Evolutionary conservation across 2,329 filamentous ascomycete genomes (phyloP).

Genomic region (Metarhizium anisopliae): DNA sequence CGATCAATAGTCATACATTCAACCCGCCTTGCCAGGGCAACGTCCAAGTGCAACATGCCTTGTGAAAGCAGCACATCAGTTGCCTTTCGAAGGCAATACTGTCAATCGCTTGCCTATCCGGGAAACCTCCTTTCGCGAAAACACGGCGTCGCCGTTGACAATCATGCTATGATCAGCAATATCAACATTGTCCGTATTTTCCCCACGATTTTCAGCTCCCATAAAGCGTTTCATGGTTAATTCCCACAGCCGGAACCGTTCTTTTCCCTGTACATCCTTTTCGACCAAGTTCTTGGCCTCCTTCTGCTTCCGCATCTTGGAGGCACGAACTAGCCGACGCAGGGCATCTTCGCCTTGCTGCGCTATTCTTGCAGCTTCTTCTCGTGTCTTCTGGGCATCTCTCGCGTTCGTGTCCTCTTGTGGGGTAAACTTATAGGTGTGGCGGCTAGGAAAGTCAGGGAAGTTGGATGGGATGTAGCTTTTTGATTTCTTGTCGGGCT

Average conservation of each 20-base stretch:
- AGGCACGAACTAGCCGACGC: conserved; percentile 48
- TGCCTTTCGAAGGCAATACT: conserved; percentile 13
- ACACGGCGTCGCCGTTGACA: conserved; percentile 47
- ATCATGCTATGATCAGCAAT: conserved; percentile 57
- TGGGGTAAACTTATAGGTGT: conserved; percentile 54
- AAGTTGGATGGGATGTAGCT: conserved; percentile 50
- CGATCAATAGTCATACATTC: background rate
- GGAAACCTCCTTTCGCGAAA: conserved; percentile 44
- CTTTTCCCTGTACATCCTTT: conserved; percentile 40
- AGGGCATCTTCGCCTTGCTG: conserved; percentile 55
- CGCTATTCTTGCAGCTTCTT: conserved; percentile 50
- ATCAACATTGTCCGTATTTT: conserved; percentile 33
- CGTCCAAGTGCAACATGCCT: background rate
- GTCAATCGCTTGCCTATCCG: conserved; percentile 34
- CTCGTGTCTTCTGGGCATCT: conserved; percentile 49
- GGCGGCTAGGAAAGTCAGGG: conserved; percentile 53
- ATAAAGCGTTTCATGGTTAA: conserved; percentile 49
- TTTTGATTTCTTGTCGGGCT: conserved; percentile 45
- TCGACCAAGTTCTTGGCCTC: conserved; percentile 50
- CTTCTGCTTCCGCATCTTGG: conserved; percentile 56
- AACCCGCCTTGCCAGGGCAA: background rate
- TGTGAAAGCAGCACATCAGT: background rate
- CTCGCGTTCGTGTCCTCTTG: conserved; percentile 35
- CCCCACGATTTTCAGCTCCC: conserved; percentile 18
- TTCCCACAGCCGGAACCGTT: conserved; percentile 53